A percentile compares a stretch with the other conserved stretches of the same genome.
Conservation (phyloP, 176 grass and related monocot species). For the Carex kokanica region DNA sequence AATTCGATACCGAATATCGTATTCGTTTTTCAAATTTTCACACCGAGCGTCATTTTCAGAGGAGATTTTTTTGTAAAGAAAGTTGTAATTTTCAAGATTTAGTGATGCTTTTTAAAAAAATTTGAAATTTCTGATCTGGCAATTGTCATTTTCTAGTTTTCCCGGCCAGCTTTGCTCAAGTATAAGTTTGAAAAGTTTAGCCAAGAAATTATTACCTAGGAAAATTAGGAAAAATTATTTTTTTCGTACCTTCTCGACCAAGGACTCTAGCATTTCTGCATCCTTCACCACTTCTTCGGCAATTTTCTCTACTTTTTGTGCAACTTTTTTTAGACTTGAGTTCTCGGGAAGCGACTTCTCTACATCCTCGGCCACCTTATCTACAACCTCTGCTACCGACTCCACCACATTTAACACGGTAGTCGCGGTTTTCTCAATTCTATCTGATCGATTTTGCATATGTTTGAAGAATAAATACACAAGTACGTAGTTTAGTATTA, state of each 20-base stretch:
- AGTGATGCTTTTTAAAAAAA: too few species aligned
- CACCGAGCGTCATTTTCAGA: too few species aligned
- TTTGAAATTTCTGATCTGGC: too few species aligned
- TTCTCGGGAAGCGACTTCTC: conserved; percentile 40
- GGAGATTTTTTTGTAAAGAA: too few species aligned
- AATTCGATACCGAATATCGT: too few species aligned
- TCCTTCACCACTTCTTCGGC: conserved; percentile 55
- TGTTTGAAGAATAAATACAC: background rate
- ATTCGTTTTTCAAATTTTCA: too few species aligned
- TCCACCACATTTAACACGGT: conserved; percentile 42
- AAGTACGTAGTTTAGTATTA: background rate
- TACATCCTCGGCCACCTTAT: conserved; percentile 48
- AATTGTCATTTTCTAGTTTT: too few species aligned
- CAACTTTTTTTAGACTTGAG: conserved; percentile 39
- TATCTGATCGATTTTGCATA: conserved; percentile 36
- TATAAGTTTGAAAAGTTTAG: background rate
- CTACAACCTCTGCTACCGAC: conserved; percentile 46
- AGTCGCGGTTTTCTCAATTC: conserved; percentile 28
- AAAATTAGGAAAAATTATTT: background rate
- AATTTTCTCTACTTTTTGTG: conserved; percentile 41
- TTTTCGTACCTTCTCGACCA: conserved; percentile 60
- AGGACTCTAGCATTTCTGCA: conserved; percentile 45
- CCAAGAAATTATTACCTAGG: background rate
- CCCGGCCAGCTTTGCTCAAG: too few species aligned
- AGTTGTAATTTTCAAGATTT: too few species aligned